phyloP scores from a whole-genome alignment of 2,329 filamentous ascomycete species.

The Aspergillus sp. region DNA sequence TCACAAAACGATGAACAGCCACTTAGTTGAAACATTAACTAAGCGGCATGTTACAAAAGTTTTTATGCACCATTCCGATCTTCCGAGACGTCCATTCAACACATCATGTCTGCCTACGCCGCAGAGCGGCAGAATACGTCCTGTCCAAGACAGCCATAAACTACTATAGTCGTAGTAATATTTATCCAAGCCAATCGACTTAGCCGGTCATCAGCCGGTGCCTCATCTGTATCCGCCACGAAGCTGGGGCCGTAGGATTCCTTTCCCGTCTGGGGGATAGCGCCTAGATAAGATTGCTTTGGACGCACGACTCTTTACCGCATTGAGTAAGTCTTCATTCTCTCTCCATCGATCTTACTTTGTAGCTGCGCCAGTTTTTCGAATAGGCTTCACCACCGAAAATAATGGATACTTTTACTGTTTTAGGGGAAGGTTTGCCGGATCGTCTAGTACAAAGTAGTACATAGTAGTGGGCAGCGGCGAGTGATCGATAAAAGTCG shows the following conservation, averaged over 20 bases:
- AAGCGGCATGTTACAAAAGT: neutral
- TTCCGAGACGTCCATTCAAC: neutral
- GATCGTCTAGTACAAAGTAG: neutral
- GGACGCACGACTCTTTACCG: slow-evolving; percentile 1
- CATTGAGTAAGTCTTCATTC: neutral
- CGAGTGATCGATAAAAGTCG: neutral
- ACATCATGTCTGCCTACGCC: neutral
- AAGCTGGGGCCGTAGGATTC: slow-evolving; percentile 9
- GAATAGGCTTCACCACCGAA: neutral
- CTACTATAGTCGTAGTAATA: too few relatives aligned
- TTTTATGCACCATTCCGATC: neutral
- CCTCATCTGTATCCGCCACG: slow-evolving; percentile 4
- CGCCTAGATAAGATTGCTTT: slow-evolving; percentile 4
- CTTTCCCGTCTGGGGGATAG: slow-evolving; percentile 7
- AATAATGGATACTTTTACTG: neutral
- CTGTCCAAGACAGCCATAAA: too few relatives aligned
- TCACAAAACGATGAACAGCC: neutral
- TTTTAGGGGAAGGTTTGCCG: slow-evolving; percentile 9
- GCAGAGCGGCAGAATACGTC: too few relatives aligned
- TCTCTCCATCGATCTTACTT: neutral
- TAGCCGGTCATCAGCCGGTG: neutral
- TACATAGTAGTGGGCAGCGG: neutral
- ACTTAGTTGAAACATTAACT: neutral
- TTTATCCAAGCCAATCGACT: neutral
- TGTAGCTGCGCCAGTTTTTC: neutral